Evolutionary conservation across 1,284 basidiomycete genomes (phyloP), one percentile per base, ranked within the genome.

Genomic region (Mixia osmundae): DNA sequence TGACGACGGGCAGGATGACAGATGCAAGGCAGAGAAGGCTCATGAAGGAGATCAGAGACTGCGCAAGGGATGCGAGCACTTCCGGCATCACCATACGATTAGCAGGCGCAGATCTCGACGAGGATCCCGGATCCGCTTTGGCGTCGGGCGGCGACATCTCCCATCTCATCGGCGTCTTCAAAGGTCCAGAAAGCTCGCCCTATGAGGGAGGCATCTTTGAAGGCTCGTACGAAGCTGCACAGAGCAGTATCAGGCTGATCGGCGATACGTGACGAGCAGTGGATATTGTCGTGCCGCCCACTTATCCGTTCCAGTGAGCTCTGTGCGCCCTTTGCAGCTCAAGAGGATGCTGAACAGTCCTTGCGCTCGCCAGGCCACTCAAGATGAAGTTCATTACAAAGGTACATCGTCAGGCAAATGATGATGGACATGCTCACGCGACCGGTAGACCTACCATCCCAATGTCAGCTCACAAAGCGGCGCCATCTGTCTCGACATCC

Each of bases 391-490:
- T 49, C 26, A 42, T 49, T 26, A 50, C 48, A 4, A 48, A 42
- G 36, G 41, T 47, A 15, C 15, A 40, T 23, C 12, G 10, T 5
- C 12, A n/a, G n/a, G n/a, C 22, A 24, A 11, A 32, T 21, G 10
- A n/a, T 2, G 30, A 4, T 24, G 11, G 5, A 12, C 11, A 3
- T 4, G 9, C 29, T 4, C 14, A 19, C 37, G 6, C 23, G 35
- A 3, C 18, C 11, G 15, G 9, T 31, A 7, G 10, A 22, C 35
- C 23, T n/a, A 5, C 24, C 7, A 33, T 36, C 5, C 91, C 2
- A 97, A 95, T 55, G 67, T 97, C 37, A 91, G 83, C 18, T 91
- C 82, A 19, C 78, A 77, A 28, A 85, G 78, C 10, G 89, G 80
- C 36, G 80, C 78, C 38, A 85, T 85, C 58, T 83, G 80, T 55